These are phyloP conservation scores for Neurospora sp. DNA, from an alignment of 495 filamentous ascomycete genomes.

Conservation along the genomic window DNA sequence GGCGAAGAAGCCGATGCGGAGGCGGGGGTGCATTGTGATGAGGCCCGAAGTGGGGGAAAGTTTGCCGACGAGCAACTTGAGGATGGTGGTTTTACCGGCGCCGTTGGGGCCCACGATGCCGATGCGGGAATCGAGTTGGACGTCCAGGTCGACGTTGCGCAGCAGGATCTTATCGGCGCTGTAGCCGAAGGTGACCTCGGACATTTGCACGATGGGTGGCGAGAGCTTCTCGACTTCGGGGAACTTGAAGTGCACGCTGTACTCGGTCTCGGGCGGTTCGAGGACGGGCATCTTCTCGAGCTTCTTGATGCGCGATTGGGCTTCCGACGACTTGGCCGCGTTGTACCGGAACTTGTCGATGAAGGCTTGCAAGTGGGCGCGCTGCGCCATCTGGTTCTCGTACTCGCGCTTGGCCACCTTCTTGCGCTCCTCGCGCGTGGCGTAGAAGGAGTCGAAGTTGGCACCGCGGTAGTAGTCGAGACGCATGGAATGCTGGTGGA, in stretches of 20 bases:
- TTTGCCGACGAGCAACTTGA: constrained; percentile 88
- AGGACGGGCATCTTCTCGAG: constrained; percentile 92
- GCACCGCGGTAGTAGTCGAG: constrained; percentile 98
- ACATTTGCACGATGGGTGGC: constrained; percentile 97
- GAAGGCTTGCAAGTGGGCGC: constrained; percentile 85
- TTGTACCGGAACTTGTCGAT: constrained; percentile 99
- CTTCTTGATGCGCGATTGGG: constrained; percentile 97
- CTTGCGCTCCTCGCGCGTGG: constrained; percentile 90
- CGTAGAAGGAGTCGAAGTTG: constrained; percentile 98
- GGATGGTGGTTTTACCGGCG: constrained; percentile 93
- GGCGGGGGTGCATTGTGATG: constrained; percentile 76
- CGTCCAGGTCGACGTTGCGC: constrained; percentile 80
- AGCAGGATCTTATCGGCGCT: constrained; percentile 69
- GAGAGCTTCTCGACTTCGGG: constrained; percentile 97
- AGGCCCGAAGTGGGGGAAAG: constrained; percentile 66
- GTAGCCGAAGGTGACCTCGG: constrained; percentile 85
- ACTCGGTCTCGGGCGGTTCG: constrained; percentile 84
- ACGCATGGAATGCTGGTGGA: constrained; percentile 94
- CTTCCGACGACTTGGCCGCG: constrained; percentile 95
- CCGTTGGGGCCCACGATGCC: constrained; percentile 98
- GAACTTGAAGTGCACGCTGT: constrained; percentile 95
- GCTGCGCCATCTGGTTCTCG: constrained; percentile 92
- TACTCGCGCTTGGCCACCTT: constrained; percentile 97
- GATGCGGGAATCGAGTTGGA: constrained; percentile 95
- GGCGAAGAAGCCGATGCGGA: constrained; percentile 92